Base-by-base conservation (phyloP, 2,329 filamentous ascomycete species). In the Exophiala mesophila region DNA sequence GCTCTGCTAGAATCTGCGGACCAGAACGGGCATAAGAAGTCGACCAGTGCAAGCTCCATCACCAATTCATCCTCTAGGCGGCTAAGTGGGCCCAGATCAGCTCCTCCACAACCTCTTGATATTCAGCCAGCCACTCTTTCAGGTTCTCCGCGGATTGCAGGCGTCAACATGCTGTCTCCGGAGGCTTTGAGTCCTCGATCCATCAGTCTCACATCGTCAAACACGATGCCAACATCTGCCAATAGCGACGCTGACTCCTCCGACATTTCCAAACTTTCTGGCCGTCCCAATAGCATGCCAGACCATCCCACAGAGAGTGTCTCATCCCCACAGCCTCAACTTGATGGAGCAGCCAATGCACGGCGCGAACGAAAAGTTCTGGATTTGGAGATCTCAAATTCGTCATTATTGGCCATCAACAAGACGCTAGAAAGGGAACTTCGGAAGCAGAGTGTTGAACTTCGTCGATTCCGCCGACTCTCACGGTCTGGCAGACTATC, bases 361-460 rank as follows among this genome's bases (percentile, higher is more conserved):
- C 79, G 92, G 20, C 78, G 88, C 24, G 92, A 97, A 64, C 80
- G 92, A 48, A 98, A 97, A 68, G 89, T 98, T 1, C 78, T 97
- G 54, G 92, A 98, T 61, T 71, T 98, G 4, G 88, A 98, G 61
- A 98, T 98, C 51, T 95, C 85, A 41, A 98, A 98, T 59, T 92
- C 88, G 1, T 96, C 89, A 1, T 74, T 98, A 3, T 78, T 95
- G 43, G 92, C 92, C 29, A 97, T 98, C 66, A 98, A 98, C 60
- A 77, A 89, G 39, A 92, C 88, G 0, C 69, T 98, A 0, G 92
- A 98, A 66, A 79, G 88, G 17, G 88, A 97, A 60, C 75, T 98
- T 56, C 80, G 88, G 18, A 94, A 94, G 60, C 90, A 97, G 58
- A 90, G 85, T 26, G 78, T 85, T 1, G 92, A 98, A 60, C 63